Evolutionary conservation across 768 basidiomycete genomes (phyloP), one percentile per base, ranked within the genome.

Genomic region (Peribolospora kevripleyi): DNA sequence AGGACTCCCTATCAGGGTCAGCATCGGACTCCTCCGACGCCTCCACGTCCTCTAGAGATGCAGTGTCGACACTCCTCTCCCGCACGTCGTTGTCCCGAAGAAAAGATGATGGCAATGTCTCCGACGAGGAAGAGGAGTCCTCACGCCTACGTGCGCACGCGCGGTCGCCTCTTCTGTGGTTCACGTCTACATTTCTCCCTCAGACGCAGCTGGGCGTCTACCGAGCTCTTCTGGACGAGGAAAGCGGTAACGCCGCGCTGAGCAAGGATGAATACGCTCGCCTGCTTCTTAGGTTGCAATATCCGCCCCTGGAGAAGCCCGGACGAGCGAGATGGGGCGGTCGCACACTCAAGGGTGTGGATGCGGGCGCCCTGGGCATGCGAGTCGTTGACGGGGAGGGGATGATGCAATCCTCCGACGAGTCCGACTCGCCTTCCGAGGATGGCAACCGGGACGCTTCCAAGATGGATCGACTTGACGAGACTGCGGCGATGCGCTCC

Each of bases 1-100:
- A 84, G 48, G 84, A 85, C 62, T 95, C 91, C 0, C 70, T 95
- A 50, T 93, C 90, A 7, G 91, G 88, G 6, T 91, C 87, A 5
- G 88, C 77, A 53, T 87, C 68, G 0, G 73, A 70, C 10, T 74
- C 75, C 1, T 73, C 75, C 61, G 77, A 78, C 39, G 72, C 80
- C 52, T 74, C 41, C 70, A 74, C 7, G 76, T 90, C 14, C 70
- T 88, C 9, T 72, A 70, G 49, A 82, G 78, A 64, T 73, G 77
- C 42, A 75, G 73, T 56, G 70, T 68, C 69, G 6, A 65, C 77
- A 14, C 72, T 77, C 3, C 65, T 71, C 11, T 73, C 75, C 14
- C 74, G 76, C 3, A 70, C 72, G 6, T 62, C 65, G 13, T 25
- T 25, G 25, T 25, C 25, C 25, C 25, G 25, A 25, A 25, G 46